Evolutionary conservation across 306 rosid species (phyloP).

Genomic region (Ziziphus jujuba): DNA sequence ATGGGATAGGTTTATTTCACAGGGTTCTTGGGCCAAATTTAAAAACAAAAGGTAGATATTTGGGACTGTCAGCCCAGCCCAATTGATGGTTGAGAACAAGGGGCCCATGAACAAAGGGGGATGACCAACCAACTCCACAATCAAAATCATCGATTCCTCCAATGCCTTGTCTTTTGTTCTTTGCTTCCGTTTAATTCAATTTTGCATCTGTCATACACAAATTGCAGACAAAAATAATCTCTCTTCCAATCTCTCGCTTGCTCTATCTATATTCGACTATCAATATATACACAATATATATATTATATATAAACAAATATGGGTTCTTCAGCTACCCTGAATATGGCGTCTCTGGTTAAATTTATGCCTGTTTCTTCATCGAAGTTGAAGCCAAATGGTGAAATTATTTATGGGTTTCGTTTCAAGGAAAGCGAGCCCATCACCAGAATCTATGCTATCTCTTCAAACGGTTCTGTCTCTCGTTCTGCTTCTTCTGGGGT

Average conservation of each 20-base stretch:
- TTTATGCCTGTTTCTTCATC: slow-evolving; percentile 27
- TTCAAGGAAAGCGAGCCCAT: slow-evolving; percentile 20
- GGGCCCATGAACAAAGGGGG: too few relatives aligned
- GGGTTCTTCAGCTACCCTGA: slow-evolving; percentile 44
- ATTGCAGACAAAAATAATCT: background rate
- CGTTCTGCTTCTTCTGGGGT: slow-evolving; percentile 46
- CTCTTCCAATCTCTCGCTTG: background rate
- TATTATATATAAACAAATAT: background rate
- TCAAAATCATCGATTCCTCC: background rate
- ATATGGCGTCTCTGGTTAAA: slow-evolving; percentile 40
- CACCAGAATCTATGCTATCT: slow-evolving; percentile 39
- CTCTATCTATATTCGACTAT: background rate
- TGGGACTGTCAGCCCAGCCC: background rate
- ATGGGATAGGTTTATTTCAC: too few relatives aligned
- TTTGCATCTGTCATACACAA: background rate
- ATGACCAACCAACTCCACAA: background rate
- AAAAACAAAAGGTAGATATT: too few relatives aligned
- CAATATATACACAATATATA: background rate
- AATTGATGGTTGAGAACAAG: background rate
- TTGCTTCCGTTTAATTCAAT: too few relatives aligned
- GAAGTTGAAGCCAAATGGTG: slow-evolving; percentile 11
- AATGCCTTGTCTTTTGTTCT: background rate
- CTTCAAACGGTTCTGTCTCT: slow-evolving; percentile 52
- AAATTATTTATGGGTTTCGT: slow-evolving; percentile 20
- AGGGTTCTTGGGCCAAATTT: too few relatives aligned